Conservation (phyloP, 495 filamentous ascomycete species). For the Penicillium pulvis region DNA sequence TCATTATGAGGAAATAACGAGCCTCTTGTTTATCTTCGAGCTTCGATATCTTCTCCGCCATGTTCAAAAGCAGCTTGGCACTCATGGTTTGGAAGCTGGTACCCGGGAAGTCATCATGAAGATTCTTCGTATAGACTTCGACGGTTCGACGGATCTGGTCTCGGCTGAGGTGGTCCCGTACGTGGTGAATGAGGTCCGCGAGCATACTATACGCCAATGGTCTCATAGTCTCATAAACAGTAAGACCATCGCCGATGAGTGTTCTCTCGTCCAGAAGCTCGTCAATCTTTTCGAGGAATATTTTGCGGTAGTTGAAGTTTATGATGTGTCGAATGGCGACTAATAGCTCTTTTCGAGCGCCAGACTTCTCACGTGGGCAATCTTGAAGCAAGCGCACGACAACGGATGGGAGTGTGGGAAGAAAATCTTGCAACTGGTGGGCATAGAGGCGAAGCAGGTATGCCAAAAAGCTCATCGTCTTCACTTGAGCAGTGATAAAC, state of each 20-base stretch:
- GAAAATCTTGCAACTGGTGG: slow-evolving; percentile 83
- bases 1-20: slow-evolving; percentile 94
- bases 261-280: slow-evolving; percentile 92
- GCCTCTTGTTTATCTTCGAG: slow-evolving; percentile 89
- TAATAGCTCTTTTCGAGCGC: slow-evolving; percentile 89
- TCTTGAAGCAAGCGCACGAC: slow-evolving; percentile 91
- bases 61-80: slow-evolving; percentile 92
- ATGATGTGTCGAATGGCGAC: slow-evolving; percentile 98
- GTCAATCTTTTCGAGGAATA: slow-evolving; percentile 93
- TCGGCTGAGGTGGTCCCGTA: slow-evolving; percentile 77
- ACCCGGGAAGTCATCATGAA: slow-evolving; percentile 94
- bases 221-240: slow-evolving; percentile 94
- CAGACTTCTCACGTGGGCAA: slow-evolving; percentile 90
- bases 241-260: slow-evolving; percentile 91
- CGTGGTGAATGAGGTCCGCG: slow-evolving; percentile 96
- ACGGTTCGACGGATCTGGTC: slow-evolving; percentile 94
- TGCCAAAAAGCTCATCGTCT: slow-evolving; percentile 98
- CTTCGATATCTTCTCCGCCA: slow-evolving; percentile 95
- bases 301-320: slow-evolving; percentile 97
- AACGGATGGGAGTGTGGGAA: slow-evolving; percentile 84
- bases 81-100: slow-evolving; percentile 99
- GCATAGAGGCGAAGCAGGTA: slow-evolving; percentile 90
- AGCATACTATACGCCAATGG: slow-evolving; percentile 98
- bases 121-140: slow-evolving; percentile 93
- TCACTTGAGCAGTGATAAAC: slow-evolving; percentile 96